Evolutionary conservation across 1,284 basidiomycete species (phyloP), one percentile per base, ranked within the genome.

Genomic region (Cutaneotrichosporon sp.): DNA sequence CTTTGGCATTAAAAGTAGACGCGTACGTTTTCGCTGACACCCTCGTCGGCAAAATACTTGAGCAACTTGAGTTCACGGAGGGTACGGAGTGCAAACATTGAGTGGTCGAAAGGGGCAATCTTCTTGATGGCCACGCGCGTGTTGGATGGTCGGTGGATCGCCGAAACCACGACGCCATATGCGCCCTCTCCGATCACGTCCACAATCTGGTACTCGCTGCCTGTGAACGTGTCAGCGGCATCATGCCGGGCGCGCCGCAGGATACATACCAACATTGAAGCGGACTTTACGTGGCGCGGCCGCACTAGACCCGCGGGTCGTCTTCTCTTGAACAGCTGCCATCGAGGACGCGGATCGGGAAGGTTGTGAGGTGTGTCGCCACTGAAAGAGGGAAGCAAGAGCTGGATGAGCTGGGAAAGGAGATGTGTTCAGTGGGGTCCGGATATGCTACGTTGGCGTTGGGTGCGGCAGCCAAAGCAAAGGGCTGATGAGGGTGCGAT

Each of bases 121-220:
- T 92, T 92, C 85, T 93, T 92, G 82, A 91, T 91, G 59, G 90
- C 90, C 62, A 92, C 90, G 76, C 90, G 90, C 60, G 88, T 86
- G 57, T 88, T 88, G 61, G 87, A 90, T 11, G 90, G 88, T 72
- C 86, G 81, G 76, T 94, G 91, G 2, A 92, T 84, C 4, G 92
- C 92, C 31, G 90, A 91, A 73, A 90, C 72, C 49, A 95, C 93
- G 68, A 91, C 86, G 56, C 91, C 55, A 14, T 56, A 56, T 5
- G 90, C 90, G 52, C 91, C 91, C 77, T 94, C 91, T 49, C 94
- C 94, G 61, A 97, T 90, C 69, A 96, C 91, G 83, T 96, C 92
- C 68, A 94, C 85, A 10, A 93, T 90, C 78, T 92, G 89, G 76
- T 95, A 94, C 72, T 90, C 82, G 81, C 68, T 85, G 49, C 77